Conservation (phyloP, 2,329 filamentous ascomycete species). For the Trichoderma afroharzianum region DNA sequence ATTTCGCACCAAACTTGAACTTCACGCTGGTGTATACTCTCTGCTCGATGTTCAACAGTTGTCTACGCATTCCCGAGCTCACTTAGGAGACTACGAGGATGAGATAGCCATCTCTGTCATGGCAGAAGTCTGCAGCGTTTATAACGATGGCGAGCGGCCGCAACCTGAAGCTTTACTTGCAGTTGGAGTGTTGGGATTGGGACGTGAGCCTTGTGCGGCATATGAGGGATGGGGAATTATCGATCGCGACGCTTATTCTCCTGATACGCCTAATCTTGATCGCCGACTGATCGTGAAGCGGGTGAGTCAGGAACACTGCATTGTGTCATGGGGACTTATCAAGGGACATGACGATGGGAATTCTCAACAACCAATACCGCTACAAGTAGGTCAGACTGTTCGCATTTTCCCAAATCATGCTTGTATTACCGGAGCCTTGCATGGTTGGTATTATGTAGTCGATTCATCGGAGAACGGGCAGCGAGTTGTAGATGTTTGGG, state of each 20-base stretch:
- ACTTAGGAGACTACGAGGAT: neutral
- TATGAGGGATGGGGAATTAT: neutral
- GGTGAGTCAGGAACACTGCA: neutral
- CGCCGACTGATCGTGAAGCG: neutral
- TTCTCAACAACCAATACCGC: neutral
- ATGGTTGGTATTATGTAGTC: neutral
- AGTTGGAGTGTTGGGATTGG: neutral
- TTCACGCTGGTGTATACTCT: neutral
- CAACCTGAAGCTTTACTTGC: neutral
- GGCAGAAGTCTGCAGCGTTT: neutral
- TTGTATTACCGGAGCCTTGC: neutral
- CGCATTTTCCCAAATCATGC: neutral
- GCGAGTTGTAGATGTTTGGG: neutral
- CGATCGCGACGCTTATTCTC: neutral
- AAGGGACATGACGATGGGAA: neutral
- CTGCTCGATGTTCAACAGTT: neutral
- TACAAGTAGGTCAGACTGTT: neutral
- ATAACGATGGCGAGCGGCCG: neutral
- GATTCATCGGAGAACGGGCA: neutral
- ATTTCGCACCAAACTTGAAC: neutral
- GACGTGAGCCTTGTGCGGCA: neutral
- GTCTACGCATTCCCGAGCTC: neutral
- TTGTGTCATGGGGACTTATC: neutral
- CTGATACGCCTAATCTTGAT: neutral
- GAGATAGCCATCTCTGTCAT: neutral